Conservation (phyloP, 139 green algal species). For the Nannochloris sp. region DNA sequence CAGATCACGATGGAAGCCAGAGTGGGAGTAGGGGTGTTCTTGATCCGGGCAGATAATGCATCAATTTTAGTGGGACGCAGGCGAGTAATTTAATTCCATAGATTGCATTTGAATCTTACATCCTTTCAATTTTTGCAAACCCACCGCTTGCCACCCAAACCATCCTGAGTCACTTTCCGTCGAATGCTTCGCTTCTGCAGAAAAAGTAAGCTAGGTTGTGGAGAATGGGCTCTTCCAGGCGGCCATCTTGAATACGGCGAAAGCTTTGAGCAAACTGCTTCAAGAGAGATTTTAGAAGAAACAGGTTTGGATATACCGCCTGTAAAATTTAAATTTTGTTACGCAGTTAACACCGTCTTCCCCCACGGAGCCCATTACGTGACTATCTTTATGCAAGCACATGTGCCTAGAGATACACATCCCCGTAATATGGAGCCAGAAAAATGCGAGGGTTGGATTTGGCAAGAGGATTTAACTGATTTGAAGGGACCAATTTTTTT, state of each 20-base stretch:
- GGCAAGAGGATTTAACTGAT: not conserved
- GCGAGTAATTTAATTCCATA: not conserved
- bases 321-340: constrained; percentile 7
- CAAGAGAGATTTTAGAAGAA: constrained; percentile 44
- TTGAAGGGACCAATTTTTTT: no score
- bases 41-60: not conserved
- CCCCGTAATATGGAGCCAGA: constrained; percentile 12
- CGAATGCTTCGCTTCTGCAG: no score
- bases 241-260: constrained; percentile 52
- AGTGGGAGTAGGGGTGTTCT: constrained; percentile 7
- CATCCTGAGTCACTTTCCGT: no score
- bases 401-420: constrained; percentile 11
- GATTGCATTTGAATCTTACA: no score
- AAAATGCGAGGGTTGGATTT: constrained; percentile 24
- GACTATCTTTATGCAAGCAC: constrained; percentile 40
- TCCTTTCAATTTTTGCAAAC: no score
- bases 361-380: constrained; percentile 38
- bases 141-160: no score
- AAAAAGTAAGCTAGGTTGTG: constrained; percentile 33
- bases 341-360: constrained; percentile 30
- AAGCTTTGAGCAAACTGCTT: constrained; percentile 39
- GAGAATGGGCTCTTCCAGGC: constrained; percentile 47
- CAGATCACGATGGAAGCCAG: not conserved
- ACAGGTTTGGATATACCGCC: constrained; percentile 18
- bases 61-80: not conserved